A percentile compares a stretch with the other conserved stretches of the same genome.
Conservation (phyloP, 768 basidiomycete species). For the Termitomyces sp. region DNA sequence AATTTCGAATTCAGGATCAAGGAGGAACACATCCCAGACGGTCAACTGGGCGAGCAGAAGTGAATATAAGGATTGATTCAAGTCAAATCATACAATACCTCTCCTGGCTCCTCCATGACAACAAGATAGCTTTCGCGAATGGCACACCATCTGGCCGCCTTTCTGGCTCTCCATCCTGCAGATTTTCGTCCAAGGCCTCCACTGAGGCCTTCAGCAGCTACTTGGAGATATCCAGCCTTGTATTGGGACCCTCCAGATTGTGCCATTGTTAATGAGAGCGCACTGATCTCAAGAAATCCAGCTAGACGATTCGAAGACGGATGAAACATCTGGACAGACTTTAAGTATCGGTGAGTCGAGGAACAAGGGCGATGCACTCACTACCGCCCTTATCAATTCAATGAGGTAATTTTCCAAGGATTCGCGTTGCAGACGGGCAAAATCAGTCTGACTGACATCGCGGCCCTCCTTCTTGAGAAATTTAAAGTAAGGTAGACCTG, state of each 20-base stretch:
- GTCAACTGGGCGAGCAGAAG: slow-evolving; percentile 51
- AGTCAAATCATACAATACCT: slow-evolving; percentile 39
- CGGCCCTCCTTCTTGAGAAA: slow-evolving; percentile 67
- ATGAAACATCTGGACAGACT: slow-evolving; percentile 81
- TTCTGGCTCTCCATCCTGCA: slow-evolving; percentile 51
- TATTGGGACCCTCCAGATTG: slow-evolving; percentile 81
- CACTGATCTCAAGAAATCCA: slow-evolving; percentile 89
- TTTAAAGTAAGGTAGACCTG: slow-evolving; percentile 89
- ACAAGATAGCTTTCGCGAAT: slow-evolving; percentile 92
- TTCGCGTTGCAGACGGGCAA: slow-evolving; percentile 79
- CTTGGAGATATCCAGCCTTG: slow-evolving; percentile 82
- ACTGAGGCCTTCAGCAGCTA: slow-evolving; percentile 49
- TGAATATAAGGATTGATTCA: neutral
- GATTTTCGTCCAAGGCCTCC: slow-evolving; percentile 68
- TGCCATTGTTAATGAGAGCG: slow-evolving; percentile 79
- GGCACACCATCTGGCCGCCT: slow-evolving; percentile 83
- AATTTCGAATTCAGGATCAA: slow-evolving; percentile 86
- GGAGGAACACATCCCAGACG: slow-evolving; percentile 92
- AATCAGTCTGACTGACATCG: slow-evolving; percentile 62
- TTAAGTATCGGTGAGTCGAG: neutral
- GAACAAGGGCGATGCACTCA: slow-evolving; percentile 31
- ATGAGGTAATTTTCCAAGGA: slow-evolving; percentile 86
- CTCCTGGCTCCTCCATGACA: slow-evolving; percentile 80
- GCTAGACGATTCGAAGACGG: slow-evolving; percentile 87
- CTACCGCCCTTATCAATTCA: slow-evolving; percentile 83